Evolutionary conservation across 2,329 filamentous ascomycete genomes (phyloP), one percentile per base, ranked within the genome.

Genomic region (Ramularia endophylla): DNA sequence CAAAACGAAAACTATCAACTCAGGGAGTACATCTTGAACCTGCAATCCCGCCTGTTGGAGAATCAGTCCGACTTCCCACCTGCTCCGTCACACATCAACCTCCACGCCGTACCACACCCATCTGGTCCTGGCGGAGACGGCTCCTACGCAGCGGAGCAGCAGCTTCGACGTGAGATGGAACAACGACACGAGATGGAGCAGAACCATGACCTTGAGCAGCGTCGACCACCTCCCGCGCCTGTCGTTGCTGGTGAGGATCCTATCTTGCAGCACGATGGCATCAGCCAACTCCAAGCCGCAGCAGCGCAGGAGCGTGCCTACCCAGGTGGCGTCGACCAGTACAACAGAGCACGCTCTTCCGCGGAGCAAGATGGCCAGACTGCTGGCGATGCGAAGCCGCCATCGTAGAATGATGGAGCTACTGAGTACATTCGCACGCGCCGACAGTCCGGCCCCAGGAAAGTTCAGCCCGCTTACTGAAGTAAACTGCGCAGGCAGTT

Each of bases 1-100:
- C 87, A 95, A 60, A 73, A 78, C 19, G 90, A 98, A 64, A 95
- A 95, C 66, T 92, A 89, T 61, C 80, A 85, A 48, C 72, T 98
- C 30, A 82, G 89, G 53, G 88, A 95, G 63, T 97, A 97, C 67
- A 84, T 95, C 53, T 83, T 95, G 60, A 85, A 84, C 55, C 74
- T 98, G 12, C 92, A 98, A 64, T 84, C 85, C 4, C 81, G 87
- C 29, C 75, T 97, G 27, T 74, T 95, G 46, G 89, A 95, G 53
- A 77, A 81, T 2, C 81, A 87, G 55, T 83, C 85, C 58, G 88
- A 95, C 53, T 81, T 85, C 41, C 92, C 92, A 1, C 85, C 84
- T 47, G 82, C 89, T 8, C 90, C 90, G 1, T 73, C 84, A 1
- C 87, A 87, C 53, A 75, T 94, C 50, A 85, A 87, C 56, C 70